A percentile compares a stretch with the other conserved stretches of the same genome.
Evolutionary conservation across 352 stramenopile species (phyloP).

Genomic region (Phytophthora fragariaefolia): DNA sequence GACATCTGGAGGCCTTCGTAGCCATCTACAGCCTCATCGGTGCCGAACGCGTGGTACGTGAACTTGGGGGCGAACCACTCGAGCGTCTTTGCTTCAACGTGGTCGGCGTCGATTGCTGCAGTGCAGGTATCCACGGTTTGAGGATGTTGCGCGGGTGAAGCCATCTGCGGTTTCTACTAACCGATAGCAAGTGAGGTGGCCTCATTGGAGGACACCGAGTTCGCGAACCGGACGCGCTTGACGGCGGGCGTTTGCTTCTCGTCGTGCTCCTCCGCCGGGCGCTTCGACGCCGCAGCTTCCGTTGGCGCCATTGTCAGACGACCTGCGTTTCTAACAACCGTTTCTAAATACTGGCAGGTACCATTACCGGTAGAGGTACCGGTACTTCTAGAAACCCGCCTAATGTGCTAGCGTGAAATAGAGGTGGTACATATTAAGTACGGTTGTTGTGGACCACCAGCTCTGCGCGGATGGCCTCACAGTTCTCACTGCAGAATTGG

Average conservation of each 20-base stretch:
- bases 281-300: conserved; percentile 23
- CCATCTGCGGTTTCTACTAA: conserved; percentile 22
- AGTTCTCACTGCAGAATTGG: conserved; percentile 48
- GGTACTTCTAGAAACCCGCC: too few relatives aligned
- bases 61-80: conserved; percentile 71
- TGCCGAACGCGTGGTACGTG: conserved; percentile 86
- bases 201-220: conserved; percentile 52
- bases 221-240: conserved; percentile 77
- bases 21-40: conserved; percentile 71
- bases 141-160: neutral
- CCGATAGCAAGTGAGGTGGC: conserved; percentile 65
- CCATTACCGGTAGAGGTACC: too few relatives aligned
- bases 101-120: conserved; percentile 46
- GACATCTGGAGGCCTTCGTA: conserved; percentile 65
- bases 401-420: too few relatives aligned
- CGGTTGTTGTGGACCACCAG: neutral
- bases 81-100: conserved; percentile 52
- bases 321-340: neutral
- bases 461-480: too few relatives aligned
- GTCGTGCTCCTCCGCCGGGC: conserved; percentile 8
- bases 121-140: too few relatives aligned
- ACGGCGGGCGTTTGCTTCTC: conserved; percentile 28
- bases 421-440: too few relatives aligned
- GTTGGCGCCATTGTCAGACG: conserved; percentile 39
- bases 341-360: too few relatives aligned